Conservation (phyloP, 805 yeast genomes). For the Novakomyces olei region DNA sequence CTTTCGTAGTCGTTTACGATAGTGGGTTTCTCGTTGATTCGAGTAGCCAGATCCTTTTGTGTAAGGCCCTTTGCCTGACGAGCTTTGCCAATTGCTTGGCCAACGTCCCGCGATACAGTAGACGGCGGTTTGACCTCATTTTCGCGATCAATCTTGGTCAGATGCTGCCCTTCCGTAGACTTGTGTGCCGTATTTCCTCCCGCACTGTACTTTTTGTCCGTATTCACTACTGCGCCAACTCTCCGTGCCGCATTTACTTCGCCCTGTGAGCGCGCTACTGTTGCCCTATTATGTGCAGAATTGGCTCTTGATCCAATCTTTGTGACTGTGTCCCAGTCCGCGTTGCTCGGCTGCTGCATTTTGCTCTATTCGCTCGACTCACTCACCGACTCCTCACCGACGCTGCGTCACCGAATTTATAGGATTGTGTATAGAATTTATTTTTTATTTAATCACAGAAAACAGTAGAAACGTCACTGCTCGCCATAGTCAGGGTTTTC, state of each 20-base stretch:
- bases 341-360: neutral
- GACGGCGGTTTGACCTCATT: constrained; percentile 86
- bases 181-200: constrained; percentile 38
- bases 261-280: constrained; percentile 55
- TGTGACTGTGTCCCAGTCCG: constrained; percentile 83
- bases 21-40: constrained; percentile 85
- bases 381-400: too few relatives aligned
- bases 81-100: constrained; percentile 64
- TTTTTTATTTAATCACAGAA: too few relatives aligned
- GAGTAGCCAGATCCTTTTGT: constrained; percentile 91
- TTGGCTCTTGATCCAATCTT: constrained; percentile 76
- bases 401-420: too few relatives aligned
- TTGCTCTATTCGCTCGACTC: too few relatives aligned
- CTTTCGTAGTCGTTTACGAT: constrained; percentile 92
- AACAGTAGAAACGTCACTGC: too few relatives aligned
- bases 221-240: constrained; percentile 66
- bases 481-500: too few relatives aligned
- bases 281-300: constrained; percentile 49
- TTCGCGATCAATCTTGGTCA: constrained; percentile 79
- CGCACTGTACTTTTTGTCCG: constrained; percentile 75
- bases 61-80: constrained; percentile 75
- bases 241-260: constrained; percentile 88
- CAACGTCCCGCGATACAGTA: constrained; percentile 65
- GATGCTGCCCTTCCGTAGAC: constrained; percentile 64
- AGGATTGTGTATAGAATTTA: too few relatives aligned